Percentiles rank a stretch among this genome's conserved stretches.
These are phyloP conservation scores for Waltergamsia citrina DNA, from an alignment of 2,329 filamentous ascomycete species.

Conservation along the genomic window DNA sequence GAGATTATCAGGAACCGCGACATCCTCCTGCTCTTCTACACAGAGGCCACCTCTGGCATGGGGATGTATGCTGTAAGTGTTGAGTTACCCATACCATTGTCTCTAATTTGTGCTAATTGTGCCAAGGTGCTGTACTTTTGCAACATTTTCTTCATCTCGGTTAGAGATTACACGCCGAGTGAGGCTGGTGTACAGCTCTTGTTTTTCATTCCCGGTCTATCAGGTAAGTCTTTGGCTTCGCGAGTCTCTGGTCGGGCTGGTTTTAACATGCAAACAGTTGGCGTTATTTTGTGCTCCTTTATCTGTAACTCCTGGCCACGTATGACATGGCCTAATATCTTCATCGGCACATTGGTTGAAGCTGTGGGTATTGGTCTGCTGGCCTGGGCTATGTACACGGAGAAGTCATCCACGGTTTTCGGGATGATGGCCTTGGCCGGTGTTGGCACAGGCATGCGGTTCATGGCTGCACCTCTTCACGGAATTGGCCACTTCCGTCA, in stretches of 20 bases:
- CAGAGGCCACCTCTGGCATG: slow-evolving; percentile 52
- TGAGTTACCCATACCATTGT: background rate
- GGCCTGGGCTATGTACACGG: slow-evolving; percentile 42
- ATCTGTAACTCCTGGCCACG: slow-evolving; percentile 51
- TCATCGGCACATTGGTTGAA: slow-evolving; percentile 46
- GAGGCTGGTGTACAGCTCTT: slow-evolving; percentile 48
- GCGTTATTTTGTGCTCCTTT: slow-evolving; percentile 48
- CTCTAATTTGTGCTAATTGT: slow-evolving; percentile 24
- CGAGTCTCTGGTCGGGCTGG: too few relatives aligned
- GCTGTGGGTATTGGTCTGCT: slow-evolving; percentile 49
- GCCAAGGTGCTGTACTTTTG: slow-evolving; percentile 54
- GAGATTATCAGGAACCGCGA: slow-evolving; percentile 46
- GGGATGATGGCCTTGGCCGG: slow-evolving; percentile 59
- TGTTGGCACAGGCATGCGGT: slow-evolving; percentile 51
- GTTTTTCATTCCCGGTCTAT: slow-evolving; percentile 56
- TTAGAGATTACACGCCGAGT: slow-evolving; percentile 37
- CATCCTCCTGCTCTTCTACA: slow-evolving; percentile 49
- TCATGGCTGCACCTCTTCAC: slow-evolving; percentile 56
- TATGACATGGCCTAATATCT: slow-evolving; percentile 50
- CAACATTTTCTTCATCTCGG: slow-evolving; percentile 57
- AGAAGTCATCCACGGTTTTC: slow-evolving; percentile 41
- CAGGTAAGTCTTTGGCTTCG: slow-evolving; percentile 26
- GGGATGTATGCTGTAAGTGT: slow-evolving; percentile 34
- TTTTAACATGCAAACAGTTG: too few relatives aligned
- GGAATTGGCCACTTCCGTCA: slow-evolving; percentile 51